Evolutionary conservation across 495 filamentous ascomycete genomes (phyloP).

Genomic region (Lepraria neglecta): DNA sequence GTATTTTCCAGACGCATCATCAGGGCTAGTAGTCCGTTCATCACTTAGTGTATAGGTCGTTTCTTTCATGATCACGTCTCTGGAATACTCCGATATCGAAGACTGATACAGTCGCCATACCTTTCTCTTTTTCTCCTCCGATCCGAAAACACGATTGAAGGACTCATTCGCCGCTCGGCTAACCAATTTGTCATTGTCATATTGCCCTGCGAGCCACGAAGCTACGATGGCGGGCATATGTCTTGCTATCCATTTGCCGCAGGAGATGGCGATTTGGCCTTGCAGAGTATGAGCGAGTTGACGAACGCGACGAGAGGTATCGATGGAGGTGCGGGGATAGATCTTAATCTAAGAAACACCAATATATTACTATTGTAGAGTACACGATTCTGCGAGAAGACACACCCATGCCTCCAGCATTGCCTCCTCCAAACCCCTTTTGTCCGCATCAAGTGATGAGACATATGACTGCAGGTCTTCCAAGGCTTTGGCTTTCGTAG

Average conservation of each 20-base stretch:
- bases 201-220: slow-evolving; percentile 80
- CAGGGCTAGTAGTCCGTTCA: slow-evolving; percentile 70
- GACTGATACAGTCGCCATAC: slow-evolving; percentile 73
- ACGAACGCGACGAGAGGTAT: slow-evolving; percentile 78
- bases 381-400: slow-evolving; percentile 27
- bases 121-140: slow-evolving; percentile 65
- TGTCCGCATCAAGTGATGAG: slow-evolving; percentile 39
- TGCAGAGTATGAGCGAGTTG: slow-evolving; percentile 73
- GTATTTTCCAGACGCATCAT: slow-evolving; percentile 82
- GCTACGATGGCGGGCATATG: slow-evolving; percentile 69
- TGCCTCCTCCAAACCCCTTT: slow-evolving; percentile 60
- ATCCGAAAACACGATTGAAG: slow-evolving; percentile 63
- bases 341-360: slow-evolving; percentile 59
- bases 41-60: slow-evolving; percentile 78
- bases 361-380: slow-evolving; percentile 31
- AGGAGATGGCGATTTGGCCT: slow-evolving; percentile 61
- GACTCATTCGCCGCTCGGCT: slow-evolving; percentile 68
- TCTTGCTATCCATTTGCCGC: slow-evolving; percentile 73
- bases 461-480: slow-evolving; percentile 72
- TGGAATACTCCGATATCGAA: slow-evolving; percentile 72
- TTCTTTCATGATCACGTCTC: slow-evolving; percentile 68
- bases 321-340: slow-evolving; percentile 83
- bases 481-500: slow-evolving; percentile 85
- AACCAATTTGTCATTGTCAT: slow-evolving; percentile 73
- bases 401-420: slow-evolving; percentile 83